phyloP scores from a whole-genome alignment of 306 rosid genomes.

The Quercus bicolor region DNA sequence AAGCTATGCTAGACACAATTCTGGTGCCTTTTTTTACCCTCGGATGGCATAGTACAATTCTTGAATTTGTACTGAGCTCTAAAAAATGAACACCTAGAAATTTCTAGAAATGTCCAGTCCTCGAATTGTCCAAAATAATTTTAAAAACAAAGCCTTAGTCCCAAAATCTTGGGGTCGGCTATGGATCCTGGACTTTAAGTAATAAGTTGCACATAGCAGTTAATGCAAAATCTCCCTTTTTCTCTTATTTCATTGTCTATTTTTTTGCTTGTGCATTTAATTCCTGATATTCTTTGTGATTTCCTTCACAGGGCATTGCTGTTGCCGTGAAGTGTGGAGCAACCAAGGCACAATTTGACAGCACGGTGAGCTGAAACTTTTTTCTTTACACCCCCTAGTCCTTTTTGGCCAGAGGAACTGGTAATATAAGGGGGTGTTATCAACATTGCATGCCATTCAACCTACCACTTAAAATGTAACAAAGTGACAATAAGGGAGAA shows the following conservation, averaged over 20 bases:
- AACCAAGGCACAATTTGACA: conserved; percentile 90
- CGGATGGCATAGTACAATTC: neutral
- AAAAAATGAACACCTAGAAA: neutral
- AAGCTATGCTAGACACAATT: neutral
- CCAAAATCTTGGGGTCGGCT: too few relatives aligned
- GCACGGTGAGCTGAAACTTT: conserved; percentile 58
- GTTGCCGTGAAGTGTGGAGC: conserved; percentile 92
- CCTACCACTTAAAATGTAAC: neutral
- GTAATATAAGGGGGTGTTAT: neutral
- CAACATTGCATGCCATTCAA: neutral
- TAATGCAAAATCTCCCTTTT: neutral
- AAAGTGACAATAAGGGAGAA: neutral
- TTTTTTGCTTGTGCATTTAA: neutral
- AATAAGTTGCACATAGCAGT: neutral
- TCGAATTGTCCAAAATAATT: too few relatives aligned
- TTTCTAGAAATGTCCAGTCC: too few relatives aligned
- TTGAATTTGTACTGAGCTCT: neutral
- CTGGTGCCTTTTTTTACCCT: neutral
- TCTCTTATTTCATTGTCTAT: neutral
- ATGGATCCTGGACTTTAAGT: too few relatives aligned
- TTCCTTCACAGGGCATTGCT: conserved; percentile 66
- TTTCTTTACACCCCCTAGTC: neutral
- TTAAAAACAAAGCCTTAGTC: too few relatives aligned
- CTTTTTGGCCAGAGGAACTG: neutral
- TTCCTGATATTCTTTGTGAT: neutral